Percentiles rank a stretch among this genome's conserved stretches.
Conservation (phyloP, 306 rosid genomes). For the Vigna mungo region DNA sequence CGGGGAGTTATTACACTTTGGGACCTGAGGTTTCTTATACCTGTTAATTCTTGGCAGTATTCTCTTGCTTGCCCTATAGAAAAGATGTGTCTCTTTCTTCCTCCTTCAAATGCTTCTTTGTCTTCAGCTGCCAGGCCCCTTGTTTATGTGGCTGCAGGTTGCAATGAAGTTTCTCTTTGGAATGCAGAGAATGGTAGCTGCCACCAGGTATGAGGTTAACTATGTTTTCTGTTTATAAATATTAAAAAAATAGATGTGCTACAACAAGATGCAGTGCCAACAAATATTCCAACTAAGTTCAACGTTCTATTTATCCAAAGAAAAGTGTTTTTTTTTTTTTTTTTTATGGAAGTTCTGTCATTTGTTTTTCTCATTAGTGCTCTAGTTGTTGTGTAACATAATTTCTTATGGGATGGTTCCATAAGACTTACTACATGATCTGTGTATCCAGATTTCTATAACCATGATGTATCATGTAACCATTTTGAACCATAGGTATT, state of each 20-base stretch:
- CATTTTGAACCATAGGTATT: not conserved
- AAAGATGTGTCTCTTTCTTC: conserved; percentile 85
- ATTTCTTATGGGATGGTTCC: conserved; percentile 28
- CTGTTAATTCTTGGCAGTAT: conserved; percentile 91
- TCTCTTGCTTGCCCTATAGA: conserved; percentile 89
- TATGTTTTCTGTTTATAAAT: conserved; percentile 27
- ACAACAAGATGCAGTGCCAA: conserved; percentile 24
- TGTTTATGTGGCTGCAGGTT: conserved; percentile 95
- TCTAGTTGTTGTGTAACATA: conserved; percentile 4
- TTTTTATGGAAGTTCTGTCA: conserved; percentile 28
- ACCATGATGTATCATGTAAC: not conserved
- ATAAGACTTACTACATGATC: conserved; percentile 32
- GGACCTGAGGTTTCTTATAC: conserved; percentile 92
- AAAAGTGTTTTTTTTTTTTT: conserved; percentile 24
- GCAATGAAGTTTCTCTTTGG: conserved; percentile 98
- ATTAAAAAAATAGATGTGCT: not conserved
- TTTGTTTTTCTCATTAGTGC: conserved; percentile 31
- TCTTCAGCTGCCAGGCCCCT: conserved; percentile 88
- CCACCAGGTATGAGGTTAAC: conserved; percentile 77
- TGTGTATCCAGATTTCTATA: conserved; percentile 11
- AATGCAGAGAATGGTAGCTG: conserved; percentile 97
- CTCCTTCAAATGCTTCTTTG: conserved; percentile 73
- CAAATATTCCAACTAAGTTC: conserved; percentile 11
- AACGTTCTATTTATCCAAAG: conserved; percentile 18
- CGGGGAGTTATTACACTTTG: conserved; percentile 92